A percentile compares a stretch with the other conserved stretches of the same genome.
phyloP scores from a whole-genome alignment of 257 asterid genomes.

The Oldenlandia corymbosa region DNA sequence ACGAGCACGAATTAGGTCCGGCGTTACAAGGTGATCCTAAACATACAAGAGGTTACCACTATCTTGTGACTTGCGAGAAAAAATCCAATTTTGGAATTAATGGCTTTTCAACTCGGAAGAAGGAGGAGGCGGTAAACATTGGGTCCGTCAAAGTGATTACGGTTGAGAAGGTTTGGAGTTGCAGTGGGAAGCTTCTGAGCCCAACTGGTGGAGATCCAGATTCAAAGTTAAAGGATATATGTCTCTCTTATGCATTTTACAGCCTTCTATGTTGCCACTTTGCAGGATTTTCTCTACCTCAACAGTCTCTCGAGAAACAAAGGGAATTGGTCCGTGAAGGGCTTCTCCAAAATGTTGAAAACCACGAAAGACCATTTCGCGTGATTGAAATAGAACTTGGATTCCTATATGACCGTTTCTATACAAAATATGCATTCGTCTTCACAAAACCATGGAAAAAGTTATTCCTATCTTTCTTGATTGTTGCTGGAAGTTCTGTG shows the following conservation, averaged over 20 bases:
- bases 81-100: too few relatives aligned
- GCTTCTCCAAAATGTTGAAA: neutral
- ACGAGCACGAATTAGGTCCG: neutral
- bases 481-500: neutral
- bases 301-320: neutral
- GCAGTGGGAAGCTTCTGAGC: neutral
- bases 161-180: slow-evolving; percentile 2
- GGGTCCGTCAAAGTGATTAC: neutral
- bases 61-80: neutral
- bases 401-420: slow-evolving; percentile 6
- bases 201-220: neutral
- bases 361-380: neutral
- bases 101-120: neutral
- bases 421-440: neutral
- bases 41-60: neutral
- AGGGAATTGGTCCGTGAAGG: neutral
- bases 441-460: neutral
- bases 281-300: neutral
- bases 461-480: neutral
- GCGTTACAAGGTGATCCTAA: too few relatives aligned
- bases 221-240: neutral
- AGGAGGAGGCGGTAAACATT: too few relatives aligned
- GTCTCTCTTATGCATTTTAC: neutral
- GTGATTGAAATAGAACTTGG: neutral
- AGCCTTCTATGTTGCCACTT: slow-evolving; percentile 1